phyloP scores from a whole-genome alignment of 345 rosid species.

The Populus euphratica region DNA sequence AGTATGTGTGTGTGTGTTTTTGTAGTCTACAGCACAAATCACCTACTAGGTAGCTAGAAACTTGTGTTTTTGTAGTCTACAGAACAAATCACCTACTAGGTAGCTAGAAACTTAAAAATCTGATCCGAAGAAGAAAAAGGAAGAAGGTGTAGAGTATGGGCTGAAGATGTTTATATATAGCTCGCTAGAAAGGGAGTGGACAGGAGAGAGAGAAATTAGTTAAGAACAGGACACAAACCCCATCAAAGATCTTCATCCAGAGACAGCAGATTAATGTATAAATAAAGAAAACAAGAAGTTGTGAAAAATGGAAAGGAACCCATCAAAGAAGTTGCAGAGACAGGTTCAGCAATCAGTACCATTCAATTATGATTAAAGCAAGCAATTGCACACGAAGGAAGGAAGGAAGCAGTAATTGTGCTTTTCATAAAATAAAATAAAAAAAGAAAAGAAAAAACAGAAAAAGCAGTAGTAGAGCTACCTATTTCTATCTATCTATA shows the following conservation, averaged over 20 bases:
- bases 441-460: too few species aligned
- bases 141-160: neutral
- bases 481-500: neutral
- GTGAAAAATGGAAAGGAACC: constrained; percentile 3
- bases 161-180: neutral
- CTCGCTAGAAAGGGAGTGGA: neutral
- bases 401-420: neutral
- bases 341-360: constrained; percentile 20
- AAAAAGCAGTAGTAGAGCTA: neutral
- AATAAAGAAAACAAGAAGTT: neutral
- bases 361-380: constrained; percentile 23
- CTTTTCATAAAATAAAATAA: too few species aligned
- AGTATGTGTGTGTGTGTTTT: too few species aligned
- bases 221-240: neutral
- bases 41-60: neutral
- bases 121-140: neutral
- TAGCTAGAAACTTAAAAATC: constrained; percentile 1
- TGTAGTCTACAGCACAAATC: neutral
- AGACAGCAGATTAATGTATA: constrained; percentile 1
- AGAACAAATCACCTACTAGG: neutral
- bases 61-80: neutral
- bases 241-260: constrained; percentile 12
- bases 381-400: constrained; percentile 16
- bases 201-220: neutral
- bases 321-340: constrained; percentile 34